Evolutionary conservation across 1,284 basidiomycete genomes (phyloP), one percentile per base, ranked within the genome.

Genomic region (Pseudozyma sp.): DNA sequence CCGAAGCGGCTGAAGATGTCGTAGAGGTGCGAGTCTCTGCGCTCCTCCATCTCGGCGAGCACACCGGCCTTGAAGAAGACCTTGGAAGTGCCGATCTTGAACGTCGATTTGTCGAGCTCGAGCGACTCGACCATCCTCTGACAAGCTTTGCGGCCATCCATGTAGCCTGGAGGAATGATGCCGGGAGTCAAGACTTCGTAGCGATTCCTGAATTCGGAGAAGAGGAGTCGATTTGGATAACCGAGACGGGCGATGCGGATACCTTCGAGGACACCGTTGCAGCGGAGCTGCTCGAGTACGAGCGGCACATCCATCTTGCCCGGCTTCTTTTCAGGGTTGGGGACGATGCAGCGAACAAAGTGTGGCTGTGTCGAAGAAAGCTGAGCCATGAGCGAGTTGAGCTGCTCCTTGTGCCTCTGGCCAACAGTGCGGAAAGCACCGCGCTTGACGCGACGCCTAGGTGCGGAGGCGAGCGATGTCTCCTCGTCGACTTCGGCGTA

Each of bases 51-150:
- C 80, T 97, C 95, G n/a, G 97, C 97, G 10, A 99, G 88, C 2
- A 98, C 94, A 6, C 96, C 96, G 1, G 97, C 95, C 85, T 98
- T 99, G 90, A 99, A 99, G 87, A 99, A 99, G 75, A 98, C 93
- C 87, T 99, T 99, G 46, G 94, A 97, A 0, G 93, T 93, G 8
- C 97, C 97, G 68, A 99, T 93, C 80, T 92, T 92, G 88, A 91
- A 98, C 29, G 91, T 89, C 0, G 89, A 87, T 58, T 91, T 89
- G 84, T 97, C 94, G 19, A 99, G 89, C 58, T 96, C 92, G 42
- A 99, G 87, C 5, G 93, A 90, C 68, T 91, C 91, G 47, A 97
- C 92, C 89, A 99, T 99, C n/a, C 92, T 89, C 46, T 92, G 87
- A 77, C 93, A 96, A 1, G 95, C 94, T 84, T 97, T 94, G 7